Conservation (phyloP, 345 rosid genomes). For the Tarenaya hassleriana region DNA sequence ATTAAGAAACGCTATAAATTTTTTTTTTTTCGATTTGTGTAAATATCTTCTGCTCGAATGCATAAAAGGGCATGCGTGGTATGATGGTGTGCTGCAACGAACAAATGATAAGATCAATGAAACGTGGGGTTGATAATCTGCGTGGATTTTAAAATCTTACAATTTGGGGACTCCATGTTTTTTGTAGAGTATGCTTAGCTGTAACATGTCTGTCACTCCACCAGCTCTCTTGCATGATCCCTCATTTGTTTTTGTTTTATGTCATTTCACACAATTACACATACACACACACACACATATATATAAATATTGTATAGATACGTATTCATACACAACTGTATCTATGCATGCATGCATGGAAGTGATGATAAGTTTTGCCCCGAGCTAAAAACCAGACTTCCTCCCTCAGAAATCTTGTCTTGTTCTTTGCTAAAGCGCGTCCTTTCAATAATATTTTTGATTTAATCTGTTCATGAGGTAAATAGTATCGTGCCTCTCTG, state of each 20-base stretch:
- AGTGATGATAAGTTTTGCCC: no score
- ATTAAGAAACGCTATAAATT: no score
- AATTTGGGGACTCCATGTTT: constrained; percentile 35
- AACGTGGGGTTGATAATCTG: constrained; percentile 17
- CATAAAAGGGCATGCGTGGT: background rate
- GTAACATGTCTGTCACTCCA: constrained; percentile 84
- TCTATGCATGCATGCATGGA: no score
- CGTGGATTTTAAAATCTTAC: constrained; percentile 4
- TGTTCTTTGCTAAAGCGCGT: no score
- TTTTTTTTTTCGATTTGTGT: background rate
- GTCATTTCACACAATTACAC: constrained; percentile 2
- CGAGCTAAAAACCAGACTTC: no score
- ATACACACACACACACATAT: constrained; percentile 14
- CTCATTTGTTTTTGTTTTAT: constrained; percentile 24
- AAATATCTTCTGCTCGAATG: background rate
- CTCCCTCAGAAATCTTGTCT: no score
- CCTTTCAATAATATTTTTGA: no score
- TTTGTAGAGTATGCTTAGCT: constrained; percentile 63
- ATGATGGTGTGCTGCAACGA: constrained; percentile 33
- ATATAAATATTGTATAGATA: constrained; percentile 19
- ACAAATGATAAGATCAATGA: constrained; percentile 29
- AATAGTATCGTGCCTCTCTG: no score
- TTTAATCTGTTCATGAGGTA: no score
- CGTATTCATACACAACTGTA: no score
- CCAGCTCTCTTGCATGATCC: constrained; percentile 96